These are phyloP conservation scores for Ehretia macrophylla DNA, from an alignment of 257 asterid species.

Conservation along the genomic window DNA sequence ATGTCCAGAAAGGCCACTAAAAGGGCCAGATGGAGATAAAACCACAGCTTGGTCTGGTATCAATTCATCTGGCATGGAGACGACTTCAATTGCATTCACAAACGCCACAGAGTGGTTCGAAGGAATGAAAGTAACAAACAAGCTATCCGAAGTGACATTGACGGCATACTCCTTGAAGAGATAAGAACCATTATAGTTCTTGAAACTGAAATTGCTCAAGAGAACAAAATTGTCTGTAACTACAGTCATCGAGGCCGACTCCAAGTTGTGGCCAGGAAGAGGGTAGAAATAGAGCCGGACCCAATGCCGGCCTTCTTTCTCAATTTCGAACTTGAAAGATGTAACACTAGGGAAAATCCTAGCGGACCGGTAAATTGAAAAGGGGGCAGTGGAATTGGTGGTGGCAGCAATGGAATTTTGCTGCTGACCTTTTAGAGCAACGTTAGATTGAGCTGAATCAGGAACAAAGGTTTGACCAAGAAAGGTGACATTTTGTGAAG, in stretches of 20 bases:
- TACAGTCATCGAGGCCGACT: slow-evolving; percentile 36
- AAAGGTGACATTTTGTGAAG: slow-evolving; percentile 33
- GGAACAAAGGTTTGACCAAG: slow-evolving; percentile 36
- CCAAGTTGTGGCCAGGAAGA: slow-evolving; percentile 29
- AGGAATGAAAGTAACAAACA: slow-evolving; percentile 35
- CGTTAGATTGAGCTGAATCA: slow-evolving; percentile 27
- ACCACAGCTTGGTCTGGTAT: slow-evolving; percentile 29
- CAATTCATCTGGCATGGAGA: slow-evolving; percentile 37
- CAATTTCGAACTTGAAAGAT: slow-evolving; percentile 30
- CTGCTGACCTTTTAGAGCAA: slow-evolving; percentile 21
- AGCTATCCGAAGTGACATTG: slow-evolving; percentile 32
- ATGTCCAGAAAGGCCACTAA: slow-evolving; percentile 30
- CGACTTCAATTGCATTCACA: slow-evolving; percentile 41
- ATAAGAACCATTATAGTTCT: slow-evolving; percentile 30
- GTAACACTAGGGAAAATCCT: slow-evolving; percentile 24
- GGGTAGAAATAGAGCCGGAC: slow-evolving; percentile 46
- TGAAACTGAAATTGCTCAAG: slow-evolving; percentile 41
- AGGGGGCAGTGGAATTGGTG: slow-evolving; percentile 32
- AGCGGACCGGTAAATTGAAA: slow-evolving; percentile 33
- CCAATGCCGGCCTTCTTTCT: slow-evolving; percentile 41
- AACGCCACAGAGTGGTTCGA: slow-evolving; percentile 40
- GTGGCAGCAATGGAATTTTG: slow-evolving; percentile 18
- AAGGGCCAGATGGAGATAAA: slow-evolving; percentile 28
- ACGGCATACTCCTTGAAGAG: slow-evolving; percentile 34
- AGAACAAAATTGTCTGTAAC: slow-evolving; percentile 42